Evolutionary conservation across 148 eudicot species (phyloP).

Genomic region (Mesembryanthemum crystallinum): DNA sequence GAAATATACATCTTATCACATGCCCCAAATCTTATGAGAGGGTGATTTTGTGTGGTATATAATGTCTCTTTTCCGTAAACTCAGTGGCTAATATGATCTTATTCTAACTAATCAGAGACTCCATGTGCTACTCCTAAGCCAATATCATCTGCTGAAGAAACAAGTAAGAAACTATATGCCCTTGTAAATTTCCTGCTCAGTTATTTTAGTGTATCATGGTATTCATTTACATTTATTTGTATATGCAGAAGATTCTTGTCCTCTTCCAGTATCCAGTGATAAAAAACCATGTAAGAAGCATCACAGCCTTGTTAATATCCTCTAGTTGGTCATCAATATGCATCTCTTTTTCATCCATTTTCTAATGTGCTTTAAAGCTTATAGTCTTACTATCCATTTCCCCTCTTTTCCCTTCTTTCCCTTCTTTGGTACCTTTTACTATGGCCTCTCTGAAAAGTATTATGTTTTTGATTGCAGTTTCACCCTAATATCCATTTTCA

Average conservation of each 20-base stretch:
- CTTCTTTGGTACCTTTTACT: background rate
- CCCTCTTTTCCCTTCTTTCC: background rate
- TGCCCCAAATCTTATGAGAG: background rate
- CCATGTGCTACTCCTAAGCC: slow-evolving; percentile 41
- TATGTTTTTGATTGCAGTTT: background rate
- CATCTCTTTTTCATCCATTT: background rate
- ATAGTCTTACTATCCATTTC: background rate
- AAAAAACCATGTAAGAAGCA: slow-evolving; percentile 32
- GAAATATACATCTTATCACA: background rate
- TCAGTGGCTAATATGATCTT: slow-evolving; percentile 17
- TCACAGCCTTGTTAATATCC: background rate
- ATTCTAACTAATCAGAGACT: slow-evolving; percentile 34
- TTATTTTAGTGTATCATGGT: background rate
- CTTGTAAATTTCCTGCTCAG: background rate
- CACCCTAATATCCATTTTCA: background rate
- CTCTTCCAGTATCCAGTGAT: slow-evolving; percentile 30
- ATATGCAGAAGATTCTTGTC: slow-evolving; percentile 31
- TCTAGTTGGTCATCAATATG: background rate
- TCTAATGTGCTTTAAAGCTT: background rate
- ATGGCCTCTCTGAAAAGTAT: background rate
- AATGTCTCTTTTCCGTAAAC: background rate
- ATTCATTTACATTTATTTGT: background rate
- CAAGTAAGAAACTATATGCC: slow-evolving; percentile 27
- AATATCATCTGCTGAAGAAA: slow-evolving; percentile 24
- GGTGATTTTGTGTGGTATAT: slow-evolving; percentile 3